These are phyloP conservation scores for Solanum chacoense DNA, from an alignment of 305 asterid species.

Conservation along the genomic window DNA sequence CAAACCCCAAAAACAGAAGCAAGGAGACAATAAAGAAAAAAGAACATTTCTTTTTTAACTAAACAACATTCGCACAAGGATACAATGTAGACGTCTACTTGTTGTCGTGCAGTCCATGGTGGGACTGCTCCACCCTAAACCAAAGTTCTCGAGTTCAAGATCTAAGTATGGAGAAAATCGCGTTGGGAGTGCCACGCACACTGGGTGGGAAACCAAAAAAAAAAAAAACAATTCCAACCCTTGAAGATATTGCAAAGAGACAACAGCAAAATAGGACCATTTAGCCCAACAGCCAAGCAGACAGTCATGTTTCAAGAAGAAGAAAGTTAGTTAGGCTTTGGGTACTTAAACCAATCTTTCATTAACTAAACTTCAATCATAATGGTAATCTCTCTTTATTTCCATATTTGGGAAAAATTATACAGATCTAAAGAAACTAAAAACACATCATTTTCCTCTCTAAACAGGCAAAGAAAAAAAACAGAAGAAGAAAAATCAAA, in stretches of 20 bases:
- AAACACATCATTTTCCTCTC: neutral
- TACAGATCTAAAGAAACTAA: conserved; percentile 17
- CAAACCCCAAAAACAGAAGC: neutral
- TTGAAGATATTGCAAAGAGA: neutral
- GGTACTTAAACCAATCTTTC: neutral
- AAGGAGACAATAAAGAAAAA: neutral
- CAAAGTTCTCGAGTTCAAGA: neutral
- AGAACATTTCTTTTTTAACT: neutral
- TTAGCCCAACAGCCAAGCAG: neutral
- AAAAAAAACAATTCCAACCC: neutral
- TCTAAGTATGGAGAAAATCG: neutral
- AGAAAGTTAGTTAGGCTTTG: neutral
- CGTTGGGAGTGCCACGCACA: neutral
- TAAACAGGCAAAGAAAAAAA: neutral
- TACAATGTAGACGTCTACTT: neutral
- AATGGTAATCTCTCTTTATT: neutral
- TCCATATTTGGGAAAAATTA: conserved; percentile 6
- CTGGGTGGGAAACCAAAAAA: neutral
- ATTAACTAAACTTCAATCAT: neutral
- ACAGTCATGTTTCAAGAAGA: neutral
- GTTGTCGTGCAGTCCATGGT: neutral
- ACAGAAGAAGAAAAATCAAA: neutral
- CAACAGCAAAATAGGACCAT: conserved; percentile 1
- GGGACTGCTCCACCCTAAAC: neutral
- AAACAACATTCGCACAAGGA: neutral